Evolutionary conservation across 2,329 filamentous ascomycete genomes (phyloP).

Genomic region (Verticillium tricorpus): DNA sequence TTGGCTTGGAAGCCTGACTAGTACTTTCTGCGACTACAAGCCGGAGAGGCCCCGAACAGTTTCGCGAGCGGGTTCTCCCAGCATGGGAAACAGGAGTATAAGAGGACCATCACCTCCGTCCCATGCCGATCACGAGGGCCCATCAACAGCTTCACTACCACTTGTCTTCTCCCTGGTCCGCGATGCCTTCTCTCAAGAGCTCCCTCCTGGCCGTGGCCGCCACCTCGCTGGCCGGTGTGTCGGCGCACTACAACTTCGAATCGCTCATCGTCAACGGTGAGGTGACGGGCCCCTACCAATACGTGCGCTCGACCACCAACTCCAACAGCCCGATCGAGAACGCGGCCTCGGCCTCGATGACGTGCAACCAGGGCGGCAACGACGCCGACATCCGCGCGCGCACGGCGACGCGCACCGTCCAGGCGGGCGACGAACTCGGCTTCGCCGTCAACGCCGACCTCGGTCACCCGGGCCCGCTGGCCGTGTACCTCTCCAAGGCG

Average conservation of each 20-base stretch:
- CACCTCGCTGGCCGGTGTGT: conserved; percentile 8
- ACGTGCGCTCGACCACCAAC: conserved; percentile 14
- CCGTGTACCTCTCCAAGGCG: conserved; percentile 31
- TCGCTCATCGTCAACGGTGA: conserved; percentile 15
- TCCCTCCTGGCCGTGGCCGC: conserved; percentile 7
- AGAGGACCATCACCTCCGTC: not conserved
- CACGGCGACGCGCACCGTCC: conserved; percentile 29
- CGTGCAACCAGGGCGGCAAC: conserved; percentile 33
- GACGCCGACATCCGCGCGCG: conserved; percentile 29
- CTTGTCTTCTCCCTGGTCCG: not conserved
- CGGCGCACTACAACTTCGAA: conserved; percentile 14
- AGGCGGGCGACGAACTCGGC: conserved; percentile 34
- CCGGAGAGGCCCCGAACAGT: not conserved
- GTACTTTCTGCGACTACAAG: not conserved
- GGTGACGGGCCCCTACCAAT: conserved; percentile 12
- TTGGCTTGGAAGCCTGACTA: not conserved
- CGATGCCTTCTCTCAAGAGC: not conserved
- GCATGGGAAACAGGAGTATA: not conserved
- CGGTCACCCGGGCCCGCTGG: conserved; percentile 31
- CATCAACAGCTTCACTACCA: not conserved
- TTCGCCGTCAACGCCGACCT: conserved; percentile 31
- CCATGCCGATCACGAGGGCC: not conserved
- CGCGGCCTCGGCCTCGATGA: conserved; percentile 29
- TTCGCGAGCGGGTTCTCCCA: not conserved
- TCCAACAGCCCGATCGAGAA: conserved; percentile 34